A percentile compares a stretch with the other conserved stretches of the same genome.
These are phyloP conservation scores for Backusella tuberculispora DNA, from an alignment of 192 early-diverging fungal species.

Conservation along the genomic window DNA sequence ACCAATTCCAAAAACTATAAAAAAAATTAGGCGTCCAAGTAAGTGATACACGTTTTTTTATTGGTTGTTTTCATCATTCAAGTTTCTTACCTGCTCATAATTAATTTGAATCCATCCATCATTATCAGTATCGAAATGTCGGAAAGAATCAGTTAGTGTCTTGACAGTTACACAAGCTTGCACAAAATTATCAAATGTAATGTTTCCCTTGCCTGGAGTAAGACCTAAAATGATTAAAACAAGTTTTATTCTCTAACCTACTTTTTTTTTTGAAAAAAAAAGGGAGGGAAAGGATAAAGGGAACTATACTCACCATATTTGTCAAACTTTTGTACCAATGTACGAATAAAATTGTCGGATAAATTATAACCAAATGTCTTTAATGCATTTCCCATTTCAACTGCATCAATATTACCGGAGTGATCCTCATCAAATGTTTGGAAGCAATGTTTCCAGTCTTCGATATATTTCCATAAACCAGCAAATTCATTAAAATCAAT, in stretches of 20 bases:
- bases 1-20: constrained; percentile 21
- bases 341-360: constrained; percentile 63
- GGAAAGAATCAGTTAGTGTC: constrained; percentile 76
- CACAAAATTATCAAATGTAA: constrained; percentile 88
- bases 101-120: constrained; percentile 80
- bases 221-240: background rate
- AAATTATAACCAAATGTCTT: constrained; percentile 81
- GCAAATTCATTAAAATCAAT: constrained; percentile 80
- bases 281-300: background rate
- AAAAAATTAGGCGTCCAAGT: background rate
- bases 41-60: background rate
- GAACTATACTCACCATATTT: constrained; percentile 63
- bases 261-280: background rate
- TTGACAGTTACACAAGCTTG: constrained; percentile 78
- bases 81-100: constrained; percentile 64
- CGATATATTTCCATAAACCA: constrained; percentile 81
- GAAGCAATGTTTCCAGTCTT: constrained; percentile 85
- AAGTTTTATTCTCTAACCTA: constrained; percentile 7
- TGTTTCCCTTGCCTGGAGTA: constrained; percentile 64
- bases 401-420: constrained; percentile 74
- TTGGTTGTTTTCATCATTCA: background rate
- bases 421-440: constrained; percentile 75
- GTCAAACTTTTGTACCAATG: constrained; percentile 79
- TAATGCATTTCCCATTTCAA: constrained; percentile 72
- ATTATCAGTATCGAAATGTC: constrained; percentile 70